phyloP scores from a whole-genome alignment of 2,329 filamentous ascomycete genomes.

The Monilinia aucupariae region DNA sequence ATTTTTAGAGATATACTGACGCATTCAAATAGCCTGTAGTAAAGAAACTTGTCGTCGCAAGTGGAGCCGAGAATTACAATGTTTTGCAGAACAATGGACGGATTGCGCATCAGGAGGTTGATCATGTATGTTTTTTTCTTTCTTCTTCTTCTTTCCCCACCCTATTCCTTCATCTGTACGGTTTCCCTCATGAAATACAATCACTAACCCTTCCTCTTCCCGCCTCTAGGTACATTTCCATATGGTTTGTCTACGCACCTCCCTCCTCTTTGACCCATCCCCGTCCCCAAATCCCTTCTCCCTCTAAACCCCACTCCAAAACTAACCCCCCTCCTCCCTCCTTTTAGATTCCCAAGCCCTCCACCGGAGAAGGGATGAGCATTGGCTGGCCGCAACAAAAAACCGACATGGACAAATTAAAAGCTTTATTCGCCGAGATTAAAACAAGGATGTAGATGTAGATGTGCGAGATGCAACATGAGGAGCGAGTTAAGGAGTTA shows the following conservation, averaged over 20 bases:
- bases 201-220: background rate
- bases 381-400: conserved; percentile 73
- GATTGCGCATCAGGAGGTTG: conserved; percentile 86
- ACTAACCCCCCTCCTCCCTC: background rate
- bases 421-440: conserved; percentile 73
- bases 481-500: background rate
- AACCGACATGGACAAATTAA: conserved; percentile 76
- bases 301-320: no score
- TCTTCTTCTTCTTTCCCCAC: background rate
- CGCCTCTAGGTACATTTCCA: conserved; percentile 78
- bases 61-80: conserved; percentile 78
- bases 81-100: conserved; percentile 93
- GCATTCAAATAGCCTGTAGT: conserved; percentile 57
- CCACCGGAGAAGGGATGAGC: conserved; percentile 69
- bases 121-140: conserved; percentile 62
- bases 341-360: conserved; percentile 87
- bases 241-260: conserved; percentile 50
- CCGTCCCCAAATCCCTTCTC: background rate
- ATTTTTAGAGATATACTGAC: background rate
- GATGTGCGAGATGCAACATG: background rate
- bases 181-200: background rate
- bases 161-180: background rate
- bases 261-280: no score
- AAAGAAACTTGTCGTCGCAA: conserved; percentile 78
- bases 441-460: conserved; percentile 74